phyloP scores from a whole-genome alignment of 257 asterid genomes.

The Vinca minor region DNA sequence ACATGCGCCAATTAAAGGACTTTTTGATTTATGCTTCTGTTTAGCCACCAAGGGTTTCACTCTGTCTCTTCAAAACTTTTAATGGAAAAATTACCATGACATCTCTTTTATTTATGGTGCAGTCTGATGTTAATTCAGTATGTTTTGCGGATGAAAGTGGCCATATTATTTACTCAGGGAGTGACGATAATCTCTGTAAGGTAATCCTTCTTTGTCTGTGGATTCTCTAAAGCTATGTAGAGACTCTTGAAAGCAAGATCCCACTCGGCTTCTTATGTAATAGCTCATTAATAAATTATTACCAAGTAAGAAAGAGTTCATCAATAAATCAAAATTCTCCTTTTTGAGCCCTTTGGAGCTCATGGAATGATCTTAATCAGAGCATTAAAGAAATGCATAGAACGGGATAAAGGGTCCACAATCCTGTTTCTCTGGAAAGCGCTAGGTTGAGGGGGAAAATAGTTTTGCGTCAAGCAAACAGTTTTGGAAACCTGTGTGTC shows the following conservation, averaged over 20 bases:
- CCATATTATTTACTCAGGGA: conserved; percentile 79
- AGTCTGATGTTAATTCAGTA: conserved; percentile 87
- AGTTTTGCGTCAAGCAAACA: background rate
- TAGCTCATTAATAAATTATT: background rate
- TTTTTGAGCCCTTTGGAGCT: background rate
- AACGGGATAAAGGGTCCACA: background rate
- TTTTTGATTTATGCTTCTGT: background rate
- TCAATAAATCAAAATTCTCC: background rate
- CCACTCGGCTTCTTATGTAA: background rate
- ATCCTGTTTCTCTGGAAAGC: background rate
- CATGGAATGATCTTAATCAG: background rate
- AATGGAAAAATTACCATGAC: background rate
- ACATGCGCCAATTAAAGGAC: background rate
- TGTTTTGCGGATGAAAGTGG: conserved; percentile 95
- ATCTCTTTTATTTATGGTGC: conserved; percentile 21
- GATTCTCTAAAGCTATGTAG: background rate
- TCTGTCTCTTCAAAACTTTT: background rate
- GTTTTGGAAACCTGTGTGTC: background rate
- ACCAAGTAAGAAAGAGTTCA: too few species aligned
- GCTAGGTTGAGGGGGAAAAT: background rate
- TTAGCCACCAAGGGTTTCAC: background rate
- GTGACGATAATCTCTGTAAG: conserved; percentile 86
- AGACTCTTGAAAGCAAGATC: background rate
- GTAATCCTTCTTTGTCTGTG: conserved; percentile 21
- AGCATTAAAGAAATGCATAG: background rate